These are phyloP conservation scores for Pterocarpus santalinus DNA, from an alignment of 306 rosid genomes.

Conservation along the genomic window DNA sequence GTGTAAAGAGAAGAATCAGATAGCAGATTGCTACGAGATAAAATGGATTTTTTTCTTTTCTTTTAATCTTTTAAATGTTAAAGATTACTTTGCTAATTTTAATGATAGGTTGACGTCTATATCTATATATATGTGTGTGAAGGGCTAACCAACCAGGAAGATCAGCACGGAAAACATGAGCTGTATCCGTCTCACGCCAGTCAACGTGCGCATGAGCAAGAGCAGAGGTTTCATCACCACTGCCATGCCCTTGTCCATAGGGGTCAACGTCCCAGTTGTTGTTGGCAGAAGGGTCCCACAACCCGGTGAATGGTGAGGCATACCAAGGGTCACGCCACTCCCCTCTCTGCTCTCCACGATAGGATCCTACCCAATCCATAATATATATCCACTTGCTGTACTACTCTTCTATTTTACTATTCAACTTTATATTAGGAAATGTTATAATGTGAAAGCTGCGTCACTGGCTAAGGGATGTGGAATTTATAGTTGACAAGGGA, in stretches of 20 bases:
- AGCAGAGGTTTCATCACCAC: conserved; percentile 33
- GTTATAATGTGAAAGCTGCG: neutral
- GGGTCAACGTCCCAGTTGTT: neutral
- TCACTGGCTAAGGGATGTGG: neutral
- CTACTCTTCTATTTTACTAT: neutral
- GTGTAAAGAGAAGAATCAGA: too few species aligned
- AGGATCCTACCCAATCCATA: conserved; percentile 44
- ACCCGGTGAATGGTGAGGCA: neutral
- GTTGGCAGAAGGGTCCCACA: conserved; percentile 35
- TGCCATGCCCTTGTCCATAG: neutral
- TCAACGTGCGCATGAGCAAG: conserved; percentile 45
- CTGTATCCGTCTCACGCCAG: conserved; percentile 49
- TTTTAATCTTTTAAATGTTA: neutral
- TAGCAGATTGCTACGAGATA: too few species aligned
- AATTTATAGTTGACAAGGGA: neutral
- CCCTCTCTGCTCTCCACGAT: conserved; percentile 18
- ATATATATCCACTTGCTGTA: neutral
- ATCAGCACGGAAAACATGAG: conserved; percentile 50
- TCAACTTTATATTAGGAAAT: too few species aligned
- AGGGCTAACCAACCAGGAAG: conserved; percentile 48
- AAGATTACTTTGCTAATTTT: too few species aligned
- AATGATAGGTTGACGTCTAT: neutral
- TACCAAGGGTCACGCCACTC: conserved; percentile 1
- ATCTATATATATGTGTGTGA: neutral
- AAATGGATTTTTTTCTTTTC: too few species aligned